These are phyloP conservation scores for Rubus parviflorus DNA, from an alignment of 306 rosid species.

Conservation along the genomic window DNA sequence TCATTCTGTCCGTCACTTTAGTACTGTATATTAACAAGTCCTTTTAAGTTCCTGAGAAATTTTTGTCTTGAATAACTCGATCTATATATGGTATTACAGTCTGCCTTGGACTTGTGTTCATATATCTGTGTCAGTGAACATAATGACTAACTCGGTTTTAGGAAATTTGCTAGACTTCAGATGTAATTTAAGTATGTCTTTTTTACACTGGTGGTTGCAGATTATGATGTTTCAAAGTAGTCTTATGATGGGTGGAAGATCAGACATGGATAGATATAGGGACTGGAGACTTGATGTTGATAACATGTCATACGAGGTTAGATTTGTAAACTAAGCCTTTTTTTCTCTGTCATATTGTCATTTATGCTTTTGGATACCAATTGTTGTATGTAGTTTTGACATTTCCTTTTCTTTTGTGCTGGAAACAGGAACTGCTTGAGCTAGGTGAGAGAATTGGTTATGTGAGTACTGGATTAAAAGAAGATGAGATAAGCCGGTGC, in stretches of 20 bases:
- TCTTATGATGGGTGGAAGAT: slow-evolving; percentile 71
- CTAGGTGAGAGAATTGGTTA: slow-evolving; percentile 86
- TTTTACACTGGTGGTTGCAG: slow-evolving; percentile 42
- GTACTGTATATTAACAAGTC: neutral
- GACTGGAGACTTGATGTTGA: slow-evolving; percentile 94
- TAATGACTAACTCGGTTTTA: neutral
- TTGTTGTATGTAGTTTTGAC: neutral
- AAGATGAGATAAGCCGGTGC: slow-evolving; percentile 65
- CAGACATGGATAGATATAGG: slow-evolving; percentile 69
- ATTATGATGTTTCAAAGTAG: slow-evolving; percentile 76
- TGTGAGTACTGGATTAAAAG: slow-evolving; percentile 86
- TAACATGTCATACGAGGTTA: slow-evolving; percentile 89
- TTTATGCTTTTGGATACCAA: neutral
- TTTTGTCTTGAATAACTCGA: neutral
- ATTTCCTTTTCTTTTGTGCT: slow-evolving; percentile 6
- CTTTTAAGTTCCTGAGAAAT: neutral
- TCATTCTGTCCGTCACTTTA: neutral
- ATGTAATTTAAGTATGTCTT: neutral
- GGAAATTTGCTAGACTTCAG: neutral
- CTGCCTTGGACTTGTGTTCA: neutral
- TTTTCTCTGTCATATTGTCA: neutral
- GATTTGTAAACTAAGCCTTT: neutral
- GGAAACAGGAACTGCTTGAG: slow-evolving; percentile 76
- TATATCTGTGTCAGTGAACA: neutral
- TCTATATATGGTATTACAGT: neutral